Base-by-base conservation (phyloP, 257 asterid species). In the Nicotiana tabacum region DNA sequence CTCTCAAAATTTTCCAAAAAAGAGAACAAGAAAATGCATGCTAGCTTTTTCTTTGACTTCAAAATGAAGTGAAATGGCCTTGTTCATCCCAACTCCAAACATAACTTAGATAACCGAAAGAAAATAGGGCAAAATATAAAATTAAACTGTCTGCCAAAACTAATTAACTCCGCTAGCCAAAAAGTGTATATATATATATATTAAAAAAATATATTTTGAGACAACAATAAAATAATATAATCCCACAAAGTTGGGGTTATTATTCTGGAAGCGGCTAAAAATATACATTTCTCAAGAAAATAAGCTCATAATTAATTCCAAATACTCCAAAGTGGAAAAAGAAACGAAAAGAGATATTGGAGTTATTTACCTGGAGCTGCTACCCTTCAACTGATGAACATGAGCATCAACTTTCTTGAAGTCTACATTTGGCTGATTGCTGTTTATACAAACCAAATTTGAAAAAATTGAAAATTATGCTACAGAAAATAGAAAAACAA, bases 351-450 rank as follows among this genome's bases (percentile, higher is more conserved):
- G 18, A 21, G 24, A 66, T n/a, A 2, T 30, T 21, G 66, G 70
- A 18, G 17, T 16, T 56, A 27, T 6, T 61, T 85, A 83, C 90
- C 90, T 87, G 67, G 88, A 87, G 74, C 90, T 85, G 88, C 88
- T 87, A 55, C 90, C 90, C 35, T 87, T 87, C 66, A 87, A 69
- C 67, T 87, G 90, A 74, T 87, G 90, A 85, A 87, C 90, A 83
- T 87, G 81, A 5, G 88, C 88, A 77, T 87, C 88, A 58, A 87
- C 10, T 64, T 83, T 87, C 84, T 81, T 85, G 87, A 81, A 87
- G 37, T 87, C 88, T 61, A 69, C 85, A 70, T 1, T 83, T 43
- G 70, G 78, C 74, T 85, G 85, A 79, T 60, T 77, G 37, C 88
- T 87, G 30, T 17, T 76, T 46, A 27, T 51, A 76, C 79, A 48